phyloP scores from a whole-genome alignment of 768 basidiomycete species.

The Hysterangium stoloniferum region DNA sequence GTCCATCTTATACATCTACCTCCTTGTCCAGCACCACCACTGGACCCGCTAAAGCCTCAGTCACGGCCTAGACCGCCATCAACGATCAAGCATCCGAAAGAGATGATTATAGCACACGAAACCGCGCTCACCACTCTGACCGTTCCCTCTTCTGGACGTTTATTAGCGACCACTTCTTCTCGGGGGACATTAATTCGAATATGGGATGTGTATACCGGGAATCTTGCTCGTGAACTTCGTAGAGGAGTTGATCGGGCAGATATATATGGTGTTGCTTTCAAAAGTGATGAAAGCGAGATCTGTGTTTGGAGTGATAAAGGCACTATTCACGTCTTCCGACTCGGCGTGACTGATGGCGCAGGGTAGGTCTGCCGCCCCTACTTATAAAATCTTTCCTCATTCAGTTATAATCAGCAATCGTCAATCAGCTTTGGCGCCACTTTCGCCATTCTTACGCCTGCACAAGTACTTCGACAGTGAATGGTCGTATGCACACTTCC shows the following conservation, averaged over 20 bases:
- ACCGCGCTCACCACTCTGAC: constrained; percentile 73
- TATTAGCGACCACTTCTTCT: constrained; percentile 78
- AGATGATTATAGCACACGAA: constrained; percentile 80
- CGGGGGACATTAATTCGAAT: constrained; percentile 81
- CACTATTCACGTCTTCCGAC: constrained; percentile 83
- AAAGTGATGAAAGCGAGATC: constrained; percentile 77
- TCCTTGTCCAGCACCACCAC: constrained; percentile 53
- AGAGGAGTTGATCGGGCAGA: constrained; percentile 86
- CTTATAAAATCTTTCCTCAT: constrained; percentile 4
- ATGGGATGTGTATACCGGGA: constrained; percentile 73
- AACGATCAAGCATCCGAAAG: constrained; percentile 55
- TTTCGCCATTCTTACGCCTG: constrained; percentile 72
- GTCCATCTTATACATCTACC: constrained; percentile 83
- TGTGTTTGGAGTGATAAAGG: constrained; percentile 96
- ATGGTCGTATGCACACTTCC: constrained; percentile 92
- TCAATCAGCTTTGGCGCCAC: constrained; percentile 72
- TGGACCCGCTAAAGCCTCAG: constrained; percentile 47
- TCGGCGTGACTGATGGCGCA: constrained; percentile 50
- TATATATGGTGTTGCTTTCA: constrained; percentile 85
- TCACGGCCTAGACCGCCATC: constrained; percentile 46
- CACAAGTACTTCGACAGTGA: constrained; percentile 93
- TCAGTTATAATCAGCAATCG: constrained; percentile 49
- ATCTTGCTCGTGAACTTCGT: constrained; percentile 70
- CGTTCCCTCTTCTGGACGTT: constrained; percentile 65
- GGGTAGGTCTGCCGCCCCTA: constrained; percentile 41